Evolutionary conservation across 176 grass and related monocot species (phyloP).

Genomic region (Phragmites australis): DNA sequence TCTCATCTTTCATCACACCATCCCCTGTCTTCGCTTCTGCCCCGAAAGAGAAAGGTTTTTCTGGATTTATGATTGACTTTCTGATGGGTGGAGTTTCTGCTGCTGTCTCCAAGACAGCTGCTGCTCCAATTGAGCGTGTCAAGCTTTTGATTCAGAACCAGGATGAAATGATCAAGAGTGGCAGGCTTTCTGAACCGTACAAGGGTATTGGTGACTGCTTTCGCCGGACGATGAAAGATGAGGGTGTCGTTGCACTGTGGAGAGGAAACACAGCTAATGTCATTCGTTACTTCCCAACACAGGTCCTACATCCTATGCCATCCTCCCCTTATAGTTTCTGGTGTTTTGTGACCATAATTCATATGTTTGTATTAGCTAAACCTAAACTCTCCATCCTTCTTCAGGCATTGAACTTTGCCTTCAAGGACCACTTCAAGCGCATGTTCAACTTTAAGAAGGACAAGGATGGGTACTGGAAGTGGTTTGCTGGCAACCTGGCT

Average conservation of each 20-base stretch:
- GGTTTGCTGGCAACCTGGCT: slow-evolving; percentile 68
- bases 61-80: slow-evolving; percentile 65
- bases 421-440: slow-evolving; percentile 74
- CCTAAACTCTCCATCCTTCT: not conserved
- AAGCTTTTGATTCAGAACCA: slow-evolving; percentile 75
- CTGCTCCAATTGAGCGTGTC: slow-evolving; percentile 70
- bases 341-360: not conserved
- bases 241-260: slow-evolving; percentile 53
- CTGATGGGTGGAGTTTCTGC: slow-evolving; percentile 72
- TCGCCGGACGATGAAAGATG: slow-evolving; percentile 48
- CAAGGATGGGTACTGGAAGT: slow-evolving; percentile 73
- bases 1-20: slow-evolving; percentile 19
- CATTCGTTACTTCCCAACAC: slow-evolving; percentile 69
- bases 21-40: slow-evolving; percentile 51
- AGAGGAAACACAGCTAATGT: slow-evolving; percentile 74
- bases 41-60: slow-evolving; percentile 56
- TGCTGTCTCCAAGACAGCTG: slow-evolving; percentile 66
- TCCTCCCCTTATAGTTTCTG: not conserved
- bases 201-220: slow-evolving; percentile 64
- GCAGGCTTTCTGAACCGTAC: slow-evolving; percentile 57
- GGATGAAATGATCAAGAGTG: slow-evolving; percentile 65
- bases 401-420: slow-evolving; percentile 67
- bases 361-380: not conserved
- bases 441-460: slow-evolving; percentile 84
- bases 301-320: slow-evolving; percentile 19